These are phyloP conservation scores for Cunninghamia lanceolata DNA, from an alignment of 75 land plant species.

Conservation along the genomic window DNA sequence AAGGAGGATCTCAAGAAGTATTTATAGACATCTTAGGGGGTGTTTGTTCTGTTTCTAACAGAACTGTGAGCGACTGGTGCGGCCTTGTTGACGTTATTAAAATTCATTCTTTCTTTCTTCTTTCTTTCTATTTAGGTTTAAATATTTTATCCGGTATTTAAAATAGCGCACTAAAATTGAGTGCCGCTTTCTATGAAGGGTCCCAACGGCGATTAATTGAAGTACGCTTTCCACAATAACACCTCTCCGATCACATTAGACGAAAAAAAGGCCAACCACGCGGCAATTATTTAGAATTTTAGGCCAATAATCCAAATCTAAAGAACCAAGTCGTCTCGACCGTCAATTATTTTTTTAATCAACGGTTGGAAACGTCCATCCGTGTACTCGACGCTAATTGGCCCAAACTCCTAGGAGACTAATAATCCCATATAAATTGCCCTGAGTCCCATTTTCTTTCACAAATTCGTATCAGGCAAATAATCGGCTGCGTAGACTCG, in stretches of 20 bases:
- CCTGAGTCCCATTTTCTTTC: too few relatives aligned
- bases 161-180: not conserved
- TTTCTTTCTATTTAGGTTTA: too few relatives aligned
- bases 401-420: not conserved
- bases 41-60: too few relatives aligned
- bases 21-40: too few relatives aligned
- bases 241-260: not conserved
- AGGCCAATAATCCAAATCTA: not conserved
- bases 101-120: too few relatives aligned
- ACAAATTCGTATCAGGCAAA: not conserved
- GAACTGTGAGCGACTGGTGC: too few relatives aligned
- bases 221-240: not conserved
- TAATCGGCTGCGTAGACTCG: not conserved
- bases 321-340: not conserved
- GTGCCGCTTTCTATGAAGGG: not conserved
- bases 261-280: not conserved
- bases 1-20: too few relatives aligned
- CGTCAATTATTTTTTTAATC: not conserved
- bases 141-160: not conserved
- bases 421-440: not conserved
- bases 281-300: not conserved
- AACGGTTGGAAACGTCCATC: not conserved
- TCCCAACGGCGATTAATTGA: not conserved
- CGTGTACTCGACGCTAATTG: not conserved
- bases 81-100: too few relatives aligned